Evolutionary conservation across 495 filamentous ascomycete species (phyloP), one percentile per base, ranked within the genome.

Genomic region (Tuber brumale): DNA sequence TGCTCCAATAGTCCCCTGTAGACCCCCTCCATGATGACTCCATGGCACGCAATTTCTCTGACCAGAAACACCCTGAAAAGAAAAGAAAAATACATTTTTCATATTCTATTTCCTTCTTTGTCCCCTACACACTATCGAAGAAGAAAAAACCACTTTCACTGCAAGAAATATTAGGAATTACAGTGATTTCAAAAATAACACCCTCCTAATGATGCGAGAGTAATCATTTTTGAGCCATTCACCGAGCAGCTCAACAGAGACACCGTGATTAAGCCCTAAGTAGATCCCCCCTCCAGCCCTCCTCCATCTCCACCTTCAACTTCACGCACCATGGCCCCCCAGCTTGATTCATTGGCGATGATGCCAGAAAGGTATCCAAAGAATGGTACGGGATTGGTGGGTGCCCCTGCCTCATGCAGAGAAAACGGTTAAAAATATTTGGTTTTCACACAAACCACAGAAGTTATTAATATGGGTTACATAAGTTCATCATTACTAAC

Each of bases 11-110:
- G 37, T 61, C 70, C 48, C 43, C 41, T 66, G 43, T 45, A 19
- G 44, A 70, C 77, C 71, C 76, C 76, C 70, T 51, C 72, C 77
- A 78, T 61, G 69, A 79, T 78, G 69, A 79, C 75, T 77, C 72
- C 48, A 77, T 77, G 76, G 72, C 77, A 72, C 72, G 76, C 72
- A 79, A 79, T 78, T 57, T 74, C 57, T 72, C 57, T 61, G 57
- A 61, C 57, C 12, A 61, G 57, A 61, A 61, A 31, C 57, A 61
- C 12, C 57, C 3, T 39, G n/a, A 79, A 74, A 77, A 73, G 45
- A 78, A 42, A 73, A 74, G 14, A 70, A 77, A 74, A 70, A 57
- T 66, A 23, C 46, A 51, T 14, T 66, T 16, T 31, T 5, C 14
- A 66, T 66, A 31, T 66, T 66, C 23, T 31, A 66, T 66, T 66